These are phyloP conservation scores for Plenodomus lindquistii DNA, from an alignment of 2,329 filamentous ascomycete genomes.

Conservation along the genomic window DNA sequence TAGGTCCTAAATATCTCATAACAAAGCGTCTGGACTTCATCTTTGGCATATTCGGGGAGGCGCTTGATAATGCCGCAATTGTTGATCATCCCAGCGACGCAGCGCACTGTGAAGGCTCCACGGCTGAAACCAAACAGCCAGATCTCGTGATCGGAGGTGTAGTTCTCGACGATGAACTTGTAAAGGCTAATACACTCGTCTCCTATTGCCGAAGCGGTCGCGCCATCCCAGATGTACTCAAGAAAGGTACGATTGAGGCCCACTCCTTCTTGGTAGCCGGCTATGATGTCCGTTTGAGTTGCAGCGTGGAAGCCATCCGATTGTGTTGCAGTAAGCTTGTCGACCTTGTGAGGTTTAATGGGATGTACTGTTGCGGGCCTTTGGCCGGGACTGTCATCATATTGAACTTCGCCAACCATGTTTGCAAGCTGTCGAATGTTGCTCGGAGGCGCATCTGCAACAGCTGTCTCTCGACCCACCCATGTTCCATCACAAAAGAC, in stretches of 20 bases:
- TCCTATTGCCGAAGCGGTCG: slow-evolving; percentile 41
- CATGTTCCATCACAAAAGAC: slow-evolving; percentile 44
- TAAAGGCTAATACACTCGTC: slow-evolving; percentile 42
- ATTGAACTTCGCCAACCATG: slow-evolving; percentile 34
- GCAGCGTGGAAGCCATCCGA: neutral
- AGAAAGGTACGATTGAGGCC: slow-evolving; percentile 42
- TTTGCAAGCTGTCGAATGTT: slow-evolving; percentile 40
- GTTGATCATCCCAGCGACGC: slow-evolving; percentile 50
- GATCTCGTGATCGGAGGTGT: slow-evolving; percentile 45
- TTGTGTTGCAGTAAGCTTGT: neutral
- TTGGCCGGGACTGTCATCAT: slow-evolving; percentile 6
- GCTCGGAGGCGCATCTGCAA: slow-evolving; percentile 30
- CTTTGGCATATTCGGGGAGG: slow-evolving; percentile 5
- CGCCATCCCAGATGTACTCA: slow-evolving; percentile 43
- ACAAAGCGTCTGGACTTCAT: slow-evolving; percentile 30
- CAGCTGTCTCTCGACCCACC: slow-evolving; percentile 39
- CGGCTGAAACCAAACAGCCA: slow-evolving; percentile 53
- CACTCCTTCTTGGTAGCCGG: slow-evolving; percentile 44
- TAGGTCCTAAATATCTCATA: slow-evolving; percentile 41
- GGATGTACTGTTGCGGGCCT: slow-evolving; percentile 25
- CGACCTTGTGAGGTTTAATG: slow-evolving; percentile 16
- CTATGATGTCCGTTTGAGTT: slow-evolving; percentile 21
- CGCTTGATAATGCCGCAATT: slow-evolving; percentile 46
- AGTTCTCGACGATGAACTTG: slow-evolving; percentile 42
- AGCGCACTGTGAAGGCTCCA: slow-evolving; percentile 51